These are phyloP conservation scores for Cudoniella acicularis DNA, from an alignment of 495 filamentous ascomycete species.

Conservation along the genomic window DNA sequence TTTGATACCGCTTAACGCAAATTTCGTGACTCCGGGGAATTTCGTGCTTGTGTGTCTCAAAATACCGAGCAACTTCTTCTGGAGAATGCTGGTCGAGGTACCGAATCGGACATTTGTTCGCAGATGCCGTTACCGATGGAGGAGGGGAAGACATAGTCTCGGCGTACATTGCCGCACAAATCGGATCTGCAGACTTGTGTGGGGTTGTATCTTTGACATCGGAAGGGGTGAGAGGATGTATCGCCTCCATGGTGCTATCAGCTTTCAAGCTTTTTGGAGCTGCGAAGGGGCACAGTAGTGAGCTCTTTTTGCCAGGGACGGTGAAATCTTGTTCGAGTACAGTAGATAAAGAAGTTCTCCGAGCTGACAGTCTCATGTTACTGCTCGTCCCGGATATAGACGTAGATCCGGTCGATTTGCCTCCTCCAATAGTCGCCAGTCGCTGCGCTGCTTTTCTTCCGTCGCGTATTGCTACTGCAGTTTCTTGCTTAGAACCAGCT, in stretches of 20 bases:
- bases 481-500: conserved; percentile 45
- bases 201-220: conserved; percentile 32
- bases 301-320: conserved; percentile 55
- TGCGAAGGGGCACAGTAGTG: conserved; percentile 57
- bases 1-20: conserved; percentile 82
- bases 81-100: conserved; percentile 85
- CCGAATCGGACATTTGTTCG: conserved; percentile 78
- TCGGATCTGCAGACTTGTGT: conserved; percentile 52
- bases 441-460: conserved; percentile 44
- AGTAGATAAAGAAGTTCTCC: conserved; percentile 46
- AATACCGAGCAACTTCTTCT: conserved; percentile 84
- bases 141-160: conserved; percentile 44
- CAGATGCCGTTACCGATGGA: conserved; percentile 45
- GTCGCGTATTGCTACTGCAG: conserved; percentile 51
- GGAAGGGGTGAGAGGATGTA: conserved; percentile 15
- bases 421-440: conserved; percentile 37
- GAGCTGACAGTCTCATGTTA: conserved; percentile 27
- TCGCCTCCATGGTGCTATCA: conserved; percentile 14
- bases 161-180: conserved; percentile 55
- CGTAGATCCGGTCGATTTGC: conserved; percentile 23
- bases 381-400: conserved; percentile 33
- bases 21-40: conserved; percentile 87
- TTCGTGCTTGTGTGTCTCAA: conserved; percentile 89
- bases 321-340: conserved; percentile 65
- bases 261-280: conserved; percentile 2